phyloP scores from a whole-genome alignment of 768 basidiomycete species.

The Mycena kentingensis region DNA sequence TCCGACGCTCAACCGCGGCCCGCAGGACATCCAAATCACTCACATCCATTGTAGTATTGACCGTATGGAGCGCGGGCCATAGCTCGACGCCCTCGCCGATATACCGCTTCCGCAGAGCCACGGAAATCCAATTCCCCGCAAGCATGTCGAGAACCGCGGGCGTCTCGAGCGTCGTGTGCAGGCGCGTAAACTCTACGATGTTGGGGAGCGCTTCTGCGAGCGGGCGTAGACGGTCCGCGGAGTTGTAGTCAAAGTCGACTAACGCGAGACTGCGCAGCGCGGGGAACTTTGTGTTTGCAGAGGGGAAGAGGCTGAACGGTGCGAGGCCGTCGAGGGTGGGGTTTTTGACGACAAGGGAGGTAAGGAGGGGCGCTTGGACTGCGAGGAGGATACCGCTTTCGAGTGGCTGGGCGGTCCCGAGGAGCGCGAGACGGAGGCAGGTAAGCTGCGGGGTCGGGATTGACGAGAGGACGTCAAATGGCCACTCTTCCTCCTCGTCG shows the following conservation, averaged over 20 bases:
- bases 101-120: background rate
- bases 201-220: slow-evolving; percentile 13
- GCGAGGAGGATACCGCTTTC: slow-evolving; percentile 42
- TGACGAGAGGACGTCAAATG: slow-evolving; percentile 10
- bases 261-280: slow-evolving; percentile 41
- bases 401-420: slow-evolving; percentile 32
- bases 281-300: slow-evolving; percentile 31
- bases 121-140: slow-evolving; percentile 1
- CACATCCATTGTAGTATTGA: slow-evolving; percentile 14
- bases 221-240: slow-evolving; percentile 8
- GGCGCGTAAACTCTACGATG: slow-evolving; percentile 16
- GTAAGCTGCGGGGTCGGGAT: slow-evolving; percentile 38
- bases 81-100: background rate
- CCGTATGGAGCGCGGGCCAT: slow-evolving; percentile 12
- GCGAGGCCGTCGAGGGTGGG: slow-evolving; percentile 46
- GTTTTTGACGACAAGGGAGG: slow-evolving; percentile 45
- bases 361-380: slow-evolving; percentile 41
- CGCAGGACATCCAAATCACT: slow-evolving; percentile 7
- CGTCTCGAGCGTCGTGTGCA: slow-evolving; percentile 1
- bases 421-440: slow-evolving; percentile 44
- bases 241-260: slow-evolving; percentile 38
- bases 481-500: slow-evolving; percentile 28
- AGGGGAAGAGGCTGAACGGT: slow-evolving; percentile 31
- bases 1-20: slow-evolving; percentile 10
- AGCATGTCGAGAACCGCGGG: slow-evolving; percentile 15